phyloP scores from a whole-genome alignment of 2,329 filamentous ascomycete species.

The Colletotrichum cereale region DNA sequence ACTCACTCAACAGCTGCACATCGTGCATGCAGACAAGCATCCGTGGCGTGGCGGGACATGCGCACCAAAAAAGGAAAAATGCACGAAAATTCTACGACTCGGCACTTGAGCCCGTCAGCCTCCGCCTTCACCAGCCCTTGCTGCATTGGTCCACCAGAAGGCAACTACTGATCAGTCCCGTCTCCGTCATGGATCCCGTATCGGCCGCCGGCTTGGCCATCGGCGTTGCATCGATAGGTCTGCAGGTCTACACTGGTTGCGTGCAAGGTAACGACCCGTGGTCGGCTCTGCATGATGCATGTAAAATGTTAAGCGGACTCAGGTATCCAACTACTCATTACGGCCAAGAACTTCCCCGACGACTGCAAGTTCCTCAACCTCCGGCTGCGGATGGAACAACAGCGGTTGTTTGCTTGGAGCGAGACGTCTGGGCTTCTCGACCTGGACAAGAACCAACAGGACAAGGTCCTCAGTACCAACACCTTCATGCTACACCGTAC shows the following conservation, averaged over 20 bases:
- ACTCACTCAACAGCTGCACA: background rate
- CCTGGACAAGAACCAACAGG: conserved; percentile 54
- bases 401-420: conserved; percentile 63
- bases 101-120: background rate
- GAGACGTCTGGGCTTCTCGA: conserved; percentile 62
- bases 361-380: conserved; percentile 62
- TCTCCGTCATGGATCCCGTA: conserved; percentile 56
- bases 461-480: conserved; percentile 60
- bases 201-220: conserved; percentile 57
- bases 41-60: background rate
- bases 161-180: background rate
- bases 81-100: background rate
- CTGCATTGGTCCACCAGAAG: background rate
- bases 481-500: conserved; percentile 62
- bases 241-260: conserved; percentile 61
- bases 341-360: conserved; percentile 61
- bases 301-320: conserved; percentile 9
- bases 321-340: conserved; percentile 62
- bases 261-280: conserved; percentile 52
- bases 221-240: conserved; percentile 59
- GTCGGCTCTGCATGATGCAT: background rate
- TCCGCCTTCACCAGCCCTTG: background rate
- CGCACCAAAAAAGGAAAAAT: background rate
- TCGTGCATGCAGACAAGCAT: background rate
- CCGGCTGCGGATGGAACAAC: conserved; percentile 63